Conservation (phyloP, 2,329 filamentous ascomycete species). For the Xylaria sp. region DNA sequence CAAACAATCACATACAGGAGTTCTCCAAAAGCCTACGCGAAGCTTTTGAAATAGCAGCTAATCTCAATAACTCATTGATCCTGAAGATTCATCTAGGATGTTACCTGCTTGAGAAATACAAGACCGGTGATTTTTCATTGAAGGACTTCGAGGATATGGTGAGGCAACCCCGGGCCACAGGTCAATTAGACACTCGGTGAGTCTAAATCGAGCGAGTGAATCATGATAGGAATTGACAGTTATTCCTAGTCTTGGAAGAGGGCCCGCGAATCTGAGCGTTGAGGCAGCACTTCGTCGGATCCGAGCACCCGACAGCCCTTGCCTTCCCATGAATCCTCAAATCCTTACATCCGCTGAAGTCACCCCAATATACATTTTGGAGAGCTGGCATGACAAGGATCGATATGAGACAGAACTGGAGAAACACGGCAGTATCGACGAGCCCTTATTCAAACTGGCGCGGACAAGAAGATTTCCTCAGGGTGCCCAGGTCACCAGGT, state of each 20-base stretch:
- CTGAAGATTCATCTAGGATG: conserved; percentile 40
- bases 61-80: conserved; percentile 34
- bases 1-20: conserved; percentile 30
- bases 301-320: conserved; percentile 34
- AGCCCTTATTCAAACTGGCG: conserved; percentile 23
- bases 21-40: conserved; percentile 33
- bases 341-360: conserved; percentile 35
- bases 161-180: conserved; percentile 39
- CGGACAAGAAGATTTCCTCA: conserved; percentile 32
- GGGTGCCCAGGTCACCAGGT: conserved; percentile 32
- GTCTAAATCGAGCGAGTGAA: background rate
- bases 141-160: conserved; percentile 42
- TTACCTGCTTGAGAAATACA: conserved; percentile 39
- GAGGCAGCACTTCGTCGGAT: conserved; percentile 37
- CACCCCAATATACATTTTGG: conserved; percentile 42
- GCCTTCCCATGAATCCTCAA: conserved; percentile 41
- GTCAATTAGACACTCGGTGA: conserved; percentile 40
- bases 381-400: conserved; percentile 36
- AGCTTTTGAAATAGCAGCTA: conserved; percentile 39
- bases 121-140: conserved; percentile 33
- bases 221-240: conserved; percentile 18
- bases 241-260: conserved; percentile 39
- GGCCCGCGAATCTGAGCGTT: conserved; percentile 8
- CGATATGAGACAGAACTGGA: conserved; percentile 39
- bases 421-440: background rate